A percentile compares a stretch with the other conserved stretches of the same genome.
These are phyloP conservation scores for Papilionanthe hybrid DNA, from an alignment of 116 monocot species.

Conservation along the genomic window DNA sequence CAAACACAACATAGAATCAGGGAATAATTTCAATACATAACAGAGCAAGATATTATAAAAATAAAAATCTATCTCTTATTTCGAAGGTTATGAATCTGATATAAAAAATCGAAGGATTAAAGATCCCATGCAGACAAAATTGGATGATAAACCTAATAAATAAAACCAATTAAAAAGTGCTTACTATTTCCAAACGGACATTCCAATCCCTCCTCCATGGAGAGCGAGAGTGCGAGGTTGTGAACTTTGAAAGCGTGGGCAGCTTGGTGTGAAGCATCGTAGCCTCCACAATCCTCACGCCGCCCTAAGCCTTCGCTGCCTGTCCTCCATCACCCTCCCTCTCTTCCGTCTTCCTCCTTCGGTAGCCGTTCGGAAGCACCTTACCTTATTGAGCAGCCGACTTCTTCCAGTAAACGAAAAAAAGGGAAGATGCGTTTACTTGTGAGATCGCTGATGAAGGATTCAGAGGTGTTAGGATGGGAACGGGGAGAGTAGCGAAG, in stretches of 20 bases:
- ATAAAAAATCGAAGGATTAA: neutral
- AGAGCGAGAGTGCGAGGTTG: slow-evolving; percentile 83
- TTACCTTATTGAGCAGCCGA: too few relatives aligned
- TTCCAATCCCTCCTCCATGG: slow-evolving; percentile 52
- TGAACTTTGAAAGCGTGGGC: slow-evolving; percentile 81
- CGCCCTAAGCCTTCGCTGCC: slow-evolving; percentile 22
- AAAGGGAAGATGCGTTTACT: too few relatives aligned
- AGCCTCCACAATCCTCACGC: slow-evolving; percentile 51
- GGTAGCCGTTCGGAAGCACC: neutral
- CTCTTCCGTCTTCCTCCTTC: neutral
- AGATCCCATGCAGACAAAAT: neutral
- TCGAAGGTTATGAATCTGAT: neutral
- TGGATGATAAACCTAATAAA: too few relatives aligned
- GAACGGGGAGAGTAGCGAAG: too few relatives aligned
- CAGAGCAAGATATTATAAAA: neutral
- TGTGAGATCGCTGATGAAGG: too few relatives aligned
- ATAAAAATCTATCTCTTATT: neutral
- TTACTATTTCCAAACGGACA: slow-evolving; percentile 46
- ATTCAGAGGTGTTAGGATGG: too few relatives aligned
- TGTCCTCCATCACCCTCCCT: slow-evolving; percentile 13
- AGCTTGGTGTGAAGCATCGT: slow-evolving; percentile 90
- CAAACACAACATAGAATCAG: neutral
- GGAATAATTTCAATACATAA: neutral
- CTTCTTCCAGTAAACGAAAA: too few relatives aligned
- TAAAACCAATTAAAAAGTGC: neutral